Base-by-base conservation (phyloP, 2,329 filamentous ascomycete species). In the Botrytis byssoidea region DNA sequence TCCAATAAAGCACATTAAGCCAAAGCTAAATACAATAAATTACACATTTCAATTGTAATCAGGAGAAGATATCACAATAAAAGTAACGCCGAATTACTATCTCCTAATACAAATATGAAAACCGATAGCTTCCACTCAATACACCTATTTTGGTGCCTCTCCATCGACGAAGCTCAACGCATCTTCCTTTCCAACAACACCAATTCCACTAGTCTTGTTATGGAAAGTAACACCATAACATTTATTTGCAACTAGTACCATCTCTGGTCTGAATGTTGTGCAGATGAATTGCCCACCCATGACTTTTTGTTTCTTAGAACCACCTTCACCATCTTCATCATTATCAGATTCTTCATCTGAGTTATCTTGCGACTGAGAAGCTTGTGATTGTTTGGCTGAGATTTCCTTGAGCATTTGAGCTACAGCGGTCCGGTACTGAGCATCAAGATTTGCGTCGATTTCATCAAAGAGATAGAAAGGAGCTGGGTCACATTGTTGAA, bases 381-480 rank as follows among this genome's bases (percentile, higher is more conserved):
- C 32, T 44, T 70, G 55, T 8, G 68, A 65, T 42, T 81, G 79
- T 77, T 90, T 89, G 74, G 87, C 85, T 22, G 91, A 93, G 76
- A 94, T 94, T 72, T 90, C 91, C 80, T 95, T 87, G 35, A 99
- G 87, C 85, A 98, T 93, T 73, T 93, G 89, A 4, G 96, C 96
- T 18, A 99, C 96, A 1, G 96, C 95, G 1, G 96, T 98, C 75
- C 96, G 92, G 85, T 99, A 99, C 83, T 99, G 96, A 1, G 96
- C 95, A 82, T 99, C 96, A 37, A 99, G 88, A 82, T 99, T 99
- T 82, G 96, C 96, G 81, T 99, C 96, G 76, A 99, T 97, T 83
- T 99, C 96, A 82, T 99, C 96, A 79, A 99, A 99, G 80, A 99
- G 95, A 82, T 99, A 98, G 87, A 99, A 98, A 1, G 96, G 96